Evolutionary conservation across 1,139 yeast species (phyloP).

Genomic region (Starmera stellimalicola): DNA sequence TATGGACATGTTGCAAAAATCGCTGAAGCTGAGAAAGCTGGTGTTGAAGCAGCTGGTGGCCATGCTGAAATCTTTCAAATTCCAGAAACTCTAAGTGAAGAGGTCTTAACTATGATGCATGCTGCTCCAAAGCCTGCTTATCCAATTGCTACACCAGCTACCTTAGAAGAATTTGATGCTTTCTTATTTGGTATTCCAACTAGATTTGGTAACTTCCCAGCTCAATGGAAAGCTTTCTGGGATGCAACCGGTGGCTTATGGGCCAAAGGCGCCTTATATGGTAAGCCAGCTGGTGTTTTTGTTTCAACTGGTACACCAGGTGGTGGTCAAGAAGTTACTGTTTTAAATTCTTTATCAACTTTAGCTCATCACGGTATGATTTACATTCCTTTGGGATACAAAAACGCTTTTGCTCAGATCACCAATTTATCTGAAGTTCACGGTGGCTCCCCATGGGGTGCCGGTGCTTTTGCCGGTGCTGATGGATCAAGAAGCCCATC

Average conservation of each 20-base stretch:
- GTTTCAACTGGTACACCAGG: slow-evolving; percentile 77
- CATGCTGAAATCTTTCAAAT: slow-evolving; percentile 65
- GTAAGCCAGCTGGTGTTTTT: slow-evolving; percentile 70
- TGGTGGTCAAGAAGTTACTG: slow-evolving; percentile 77
- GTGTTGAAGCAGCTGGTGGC: slow-evolving; percentile 70
- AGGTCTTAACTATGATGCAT: slow-evolving; percentile 48
- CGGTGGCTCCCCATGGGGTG: slow-evolving; percentile 88
- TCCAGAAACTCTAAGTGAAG: slow-evolving; percentile 66
- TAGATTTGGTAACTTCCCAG: slow-evolving; percentile 74
- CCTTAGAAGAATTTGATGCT: slow-evolving; percentile 58
- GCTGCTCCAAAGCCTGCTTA: slow-evolving; percentile 62
- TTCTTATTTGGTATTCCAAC: slow-evolving; percentile 79
- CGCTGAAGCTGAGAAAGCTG: slow-evolving; percentile 63
- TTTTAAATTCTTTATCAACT: slow-evolving; percentile 53
- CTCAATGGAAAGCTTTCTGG: slow-evolving; percentile 77
- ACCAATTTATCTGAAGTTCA: slow-evolving; percentile 60
- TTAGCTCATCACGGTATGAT: slow-evolving; percentile 75
- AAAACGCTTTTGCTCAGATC: slow-evolving; percentile 46
- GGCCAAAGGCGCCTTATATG: slow-evolving; percentile 67
- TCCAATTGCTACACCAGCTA: slow-evolving; percentile 60
- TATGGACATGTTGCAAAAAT: slow-evolving; percentile 69
- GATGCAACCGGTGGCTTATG: slow-evolving; percentile 77
- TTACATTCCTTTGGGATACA: slow-evolving; percentile 75
- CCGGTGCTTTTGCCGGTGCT: slow-evolving; percentile 70
- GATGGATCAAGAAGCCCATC: slow-evolving; percentile 74